Base-by-base conservation (phyloP, 139 green algal species). In the Astrephomene gubernaculifera region DNA sequence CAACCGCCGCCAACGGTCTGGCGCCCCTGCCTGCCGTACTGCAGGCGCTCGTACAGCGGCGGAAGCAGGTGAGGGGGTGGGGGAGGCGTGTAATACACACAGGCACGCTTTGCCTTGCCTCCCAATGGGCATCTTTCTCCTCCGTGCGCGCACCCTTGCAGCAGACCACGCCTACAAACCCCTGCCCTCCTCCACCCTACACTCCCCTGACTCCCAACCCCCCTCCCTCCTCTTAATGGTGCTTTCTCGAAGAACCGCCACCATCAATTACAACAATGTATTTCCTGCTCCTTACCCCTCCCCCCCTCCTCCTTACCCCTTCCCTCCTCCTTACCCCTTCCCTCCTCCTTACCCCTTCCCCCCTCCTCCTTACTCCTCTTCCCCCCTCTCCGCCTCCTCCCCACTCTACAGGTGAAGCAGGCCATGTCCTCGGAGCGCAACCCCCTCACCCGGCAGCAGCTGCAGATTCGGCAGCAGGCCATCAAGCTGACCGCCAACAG, bases 401-500 rank as follows among this genome's bases (percentile, higher is more conserved):
- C 43, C 27, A 1, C n/a, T 31, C 35, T 31, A 27, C 73, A 93
- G 90, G 90, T 90, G 93, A 99, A 96, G 81, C 65, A n/a, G 75
- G 98, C 91, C 52, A 95, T 95, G 90, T 67, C 71, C 2, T 57
- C 14, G 36, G 71, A 89, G 70, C 86, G 87, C 60, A 92, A 97
- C 83, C 90, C 95, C 19, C 87, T 96, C 31, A 89, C 92, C 63
- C 89, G 91, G 57, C 91, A 98, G 92, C 96, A 98, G 88, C 93
- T 98, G 93, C 94, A 96, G 79, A 96, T 86, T 17, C 65, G 79
- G 44, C 79, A 79, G 67, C 79, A 93, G 78, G 97, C 97, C 21
- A 90, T 99, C 65, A 99, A 99, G 93, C 95, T 99, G 68, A 99
- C 97, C 1, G 97, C 97, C 89, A 99, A 99, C 94, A 96, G 88